Conservation (phyloP, 2,329 filamentous ascomycete species). For the Botrytis cinerea region DNA sequence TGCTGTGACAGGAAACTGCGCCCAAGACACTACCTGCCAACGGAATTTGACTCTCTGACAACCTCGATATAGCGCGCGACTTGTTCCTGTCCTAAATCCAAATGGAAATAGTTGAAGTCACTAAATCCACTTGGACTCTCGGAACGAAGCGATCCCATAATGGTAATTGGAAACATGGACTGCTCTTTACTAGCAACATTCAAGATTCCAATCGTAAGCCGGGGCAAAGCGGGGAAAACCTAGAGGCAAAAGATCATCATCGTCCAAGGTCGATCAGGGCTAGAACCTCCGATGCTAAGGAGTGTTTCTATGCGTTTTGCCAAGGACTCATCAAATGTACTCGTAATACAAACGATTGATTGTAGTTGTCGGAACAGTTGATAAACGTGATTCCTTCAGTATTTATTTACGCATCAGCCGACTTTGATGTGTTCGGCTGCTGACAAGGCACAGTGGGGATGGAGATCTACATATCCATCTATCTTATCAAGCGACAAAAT, state of each 20-base stretch:
- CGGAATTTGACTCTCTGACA: not conserved
- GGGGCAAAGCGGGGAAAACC: not conserved
- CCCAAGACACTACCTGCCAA: not conserved
- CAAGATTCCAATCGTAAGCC: not conserved
- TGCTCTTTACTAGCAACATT: not conserved
- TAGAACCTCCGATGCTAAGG: not conserved
- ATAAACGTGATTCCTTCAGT: not conserved
- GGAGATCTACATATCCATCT: not conserved
- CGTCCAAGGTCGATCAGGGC: not conserved
- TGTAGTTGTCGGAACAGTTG: not conserved
- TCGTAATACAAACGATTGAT: not conserved
- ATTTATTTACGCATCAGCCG: not conserved
- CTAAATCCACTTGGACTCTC: not conserved
- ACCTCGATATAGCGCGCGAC: not conserved
- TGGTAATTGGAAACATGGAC: not conserved
- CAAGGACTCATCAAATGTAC: not conserved
- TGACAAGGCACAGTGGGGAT: not conserved
- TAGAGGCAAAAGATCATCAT: not conserved
- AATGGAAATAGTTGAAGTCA: not conserved
- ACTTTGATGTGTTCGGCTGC: not conserved
- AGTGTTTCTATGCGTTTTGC: not conserved
- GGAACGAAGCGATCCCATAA: not conserved
- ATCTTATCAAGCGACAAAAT: not conserved
- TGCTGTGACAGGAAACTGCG: not conserved
- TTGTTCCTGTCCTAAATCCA: not conserved